phyloP scores from a whole-genome alignment of 306 rosid species.

The Cucumis melo region DNA sequence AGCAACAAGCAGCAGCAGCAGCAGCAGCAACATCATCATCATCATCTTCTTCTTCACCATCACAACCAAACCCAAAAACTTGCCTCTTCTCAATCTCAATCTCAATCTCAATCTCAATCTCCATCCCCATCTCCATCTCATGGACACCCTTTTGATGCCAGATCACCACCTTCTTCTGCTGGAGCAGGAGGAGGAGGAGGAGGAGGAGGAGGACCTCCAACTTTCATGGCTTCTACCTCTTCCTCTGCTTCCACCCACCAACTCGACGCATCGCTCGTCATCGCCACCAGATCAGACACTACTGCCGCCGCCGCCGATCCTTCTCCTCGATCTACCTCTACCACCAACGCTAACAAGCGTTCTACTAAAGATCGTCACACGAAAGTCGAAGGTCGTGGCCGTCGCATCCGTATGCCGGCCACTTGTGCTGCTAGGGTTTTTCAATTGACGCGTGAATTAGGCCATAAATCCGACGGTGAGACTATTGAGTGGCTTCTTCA shows the following conservation, averaged over 20 bases:
- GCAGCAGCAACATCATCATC: slow-evolving; percentile 13
- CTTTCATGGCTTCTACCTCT: slow-evolving; percentile 57
- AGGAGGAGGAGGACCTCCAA: background rate
- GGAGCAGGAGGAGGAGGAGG: no score
- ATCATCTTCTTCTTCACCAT: slow-evolving; percentile 16
- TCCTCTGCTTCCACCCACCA: slow-evolving; percentile 24
- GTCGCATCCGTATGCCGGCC: slow-evolving; percentile 92
- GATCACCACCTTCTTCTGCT: slow-evolving; percentile 4
- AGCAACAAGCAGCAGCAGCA: slow-evolving; percentile 27
- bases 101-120: background rate
- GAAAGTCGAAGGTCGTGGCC: slow-evolving; percentile 81
- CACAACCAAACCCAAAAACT: slow-evolving; percentile 18
- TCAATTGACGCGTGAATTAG: slow-evolving; percentile 72
- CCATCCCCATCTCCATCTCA: background rate
- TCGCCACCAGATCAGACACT: slow-evolving; percentile 76
- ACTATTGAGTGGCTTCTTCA: slow-evolving; percentile 89
- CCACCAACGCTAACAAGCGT: slow-evolving; percentile 19
- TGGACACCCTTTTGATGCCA: slow-evolving; percentile 58
- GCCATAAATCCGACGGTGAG: slow-evolving; percentile 88
- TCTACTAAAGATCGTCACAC: slow-evolving; percentile 89
- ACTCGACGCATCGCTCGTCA: slow-evolving; percentile 66
- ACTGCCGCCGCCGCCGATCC: background rate
- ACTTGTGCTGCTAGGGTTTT: slow-evolving; percentile 89
- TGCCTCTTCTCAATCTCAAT: slow-evolving; percentile 8
- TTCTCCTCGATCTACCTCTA: slow-evolving; percentile 13